Conservation (phyloP, 352 stramenopile genomes). For the Globisporangium canariense region DNA sequence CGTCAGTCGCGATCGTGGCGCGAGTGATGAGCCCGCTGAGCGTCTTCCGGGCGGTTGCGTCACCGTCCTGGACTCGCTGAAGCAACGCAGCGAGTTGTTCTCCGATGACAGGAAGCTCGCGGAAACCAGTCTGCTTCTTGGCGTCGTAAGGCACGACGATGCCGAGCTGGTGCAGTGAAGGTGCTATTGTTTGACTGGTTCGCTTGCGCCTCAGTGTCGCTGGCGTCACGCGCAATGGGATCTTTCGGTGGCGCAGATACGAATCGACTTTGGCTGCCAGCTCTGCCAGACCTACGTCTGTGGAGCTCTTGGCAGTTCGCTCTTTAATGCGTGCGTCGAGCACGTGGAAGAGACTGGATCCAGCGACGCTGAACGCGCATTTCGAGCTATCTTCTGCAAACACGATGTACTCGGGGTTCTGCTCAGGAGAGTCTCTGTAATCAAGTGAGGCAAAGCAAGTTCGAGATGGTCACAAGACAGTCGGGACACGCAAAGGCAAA, state of each 20-base stretch:
- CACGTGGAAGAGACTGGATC: slow-evolving; percentile 36
- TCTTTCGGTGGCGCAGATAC: neutral
- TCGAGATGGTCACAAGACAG: neutral
- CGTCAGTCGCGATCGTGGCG: slow-evolving; percentile 63
- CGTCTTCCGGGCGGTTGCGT: slow-evolving; percentile 25
- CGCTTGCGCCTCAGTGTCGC: slow-evolving; percentile 25
- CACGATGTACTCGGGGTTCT: slow-evolving; percentile 44
- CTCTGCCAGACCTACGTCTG: neutral
- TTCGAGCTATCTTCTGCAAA: slow-evolving; percentile 22
- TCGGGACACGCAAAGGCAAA: neutral
- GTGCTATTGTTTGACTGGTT: slow-evolving; percentile 26
- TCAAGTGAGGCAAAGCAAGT: neutral
- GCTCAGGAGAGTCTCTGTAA: slow-evolving; percentile 37
- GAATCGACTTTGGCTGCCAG: slow-evolving; percentile 1
- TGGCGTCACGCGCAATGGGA: slow-evolving; percentile 10
- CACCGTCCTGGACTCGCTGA: slow-evolving; percentile 18
- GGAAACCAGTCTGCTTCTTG: slow-evolving; percentile 52
- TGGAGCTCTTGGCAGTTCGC: neutral
- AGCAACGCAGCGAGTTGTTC: slow-evolving; percentile 34
- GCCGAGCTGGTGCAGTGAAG: slow-evolving; percentile 39
- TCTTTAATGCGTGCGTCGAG: slow-evolving; percentile 19
- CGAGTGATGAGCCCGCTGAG: slow-evolving; percentile 57
- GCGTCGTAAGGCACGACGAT: slow-evolving; percentile 50
- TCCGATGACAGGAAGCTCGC: slow-evolving; percentile 42
- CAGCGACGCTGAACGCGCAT: slow-evolving; percentile 37